Base-by-base conservation (phyloP, 495 filamentous ascomycete genomes). In the Neurospora discreta region DNA sequence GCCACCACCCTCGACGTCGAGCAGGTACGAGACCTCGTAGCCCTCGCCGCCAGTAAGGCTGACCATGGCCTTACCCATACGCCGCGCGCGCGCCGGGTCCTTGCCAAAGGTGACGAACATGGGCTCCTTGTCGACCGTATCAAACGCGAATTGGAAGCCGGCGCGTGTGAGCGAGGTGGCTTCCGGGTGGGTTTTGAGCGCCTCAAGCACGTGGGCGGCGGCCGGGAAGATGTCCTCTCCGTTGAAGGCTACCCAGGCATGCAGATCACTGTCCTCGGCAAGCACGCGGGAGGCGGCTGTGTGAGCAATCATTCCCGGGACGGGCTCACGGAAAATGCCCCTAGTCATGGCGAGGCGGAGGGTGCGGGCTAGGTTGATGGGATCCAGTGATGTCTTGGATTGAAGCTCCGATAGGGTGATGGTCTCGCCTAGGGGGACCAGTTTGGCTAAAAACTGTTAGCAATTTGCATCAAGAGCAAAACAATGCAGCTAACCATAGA, bases 311-410 rank as follows among this genome's bases (percentile, higher is more conserved):
- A 83, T 71, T 3, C 83, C 84, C 0, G 83, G 84, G 20, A 71
- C 70, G 5, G 85, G 83, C 70, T 90, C 87, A 20, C 78, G 75
- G 81, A 90, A 90, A 71, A 89, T 84, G 18, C 80, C 81, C 71
- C 86, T 84, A 68, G 83, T 86, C 77, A 89, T 89, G 46, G 83
- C 86, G 70, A 87, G 80, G 6, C 87, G 86, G n/a, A 89, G 75
- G 36, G 88, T 71, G 33, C 87, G 84, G 40, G 83, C 80, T 18
- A 88, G 78, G 72, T 86, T 84, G 72, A 78, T 76, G 39, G 82
- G 75, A 69, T 84, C 80, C 13, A 87, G 74, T 0, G 79, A 71
- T 0, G 81, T 83, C 58, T 78, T 78, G 44, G 73, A 40, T 16
- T 86, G 78, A 10, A 88, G 79, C 52, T 85, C 78, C 23, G 76